These are phyloP conservation scores for Colletotrichum cuscutae DNA, from an alignment of 2,329 filamentous ascomycete species.

Conservation along the genomic window DNA sequence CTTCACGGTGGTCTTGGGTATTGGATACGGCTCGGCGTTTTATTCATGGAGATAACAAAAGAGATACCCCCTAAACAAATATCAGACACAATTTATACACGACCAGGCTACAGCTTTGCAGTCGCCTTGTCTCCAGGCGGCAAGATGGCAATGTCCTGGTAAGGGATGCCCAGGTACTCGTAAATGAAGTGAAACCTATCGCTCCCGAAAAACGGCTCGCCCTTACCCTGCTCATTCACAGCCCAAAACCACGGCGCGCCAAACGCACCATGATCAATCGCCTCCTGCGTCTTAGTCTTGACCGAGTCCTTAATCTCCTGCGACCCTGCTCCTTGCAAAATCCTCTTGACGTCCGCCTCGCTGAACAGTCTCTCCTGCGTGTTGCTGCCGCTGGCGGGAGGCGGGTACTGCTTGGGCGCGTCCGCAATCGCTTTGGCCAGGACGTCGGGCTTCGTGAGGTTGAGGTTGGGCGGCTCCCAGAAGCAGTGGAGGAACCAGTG, in stretches of 20 bases:
- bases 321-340: constrained; percentile 63
- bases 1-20: not conserved
- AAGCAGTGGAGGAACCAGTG: constrained; percentile 67
- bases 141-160: constrained; percentile 62
- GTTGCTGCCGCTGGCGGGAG: constrained; percentile 2
- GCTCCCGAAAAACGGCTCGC: constrained; percentile 81
- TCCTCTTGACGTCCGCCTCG: constrained; percentile 60
- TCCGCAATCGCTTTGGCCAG: constrained; percentile 52
- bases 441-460: constrained; percentile 69
- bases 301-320: constrained; percentile 59
- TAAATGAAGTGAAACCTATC: constrained; percentile 80
- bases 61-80: constrained; percentile 31
- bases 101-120: constrained; percentile 16
- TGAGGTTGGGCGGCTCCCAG: constrained; percentile 68
- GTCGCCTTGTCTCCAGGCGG: constrained; percentile 11
- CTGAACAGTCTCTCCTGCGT: constrained; percentile 55
- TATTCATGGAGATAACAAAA: constrained; percentile 16
- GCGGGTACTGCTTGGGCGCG: constrained; percentile 37
- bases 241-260: constrained; percentile 83
- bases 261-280: constrained; percentile 75
- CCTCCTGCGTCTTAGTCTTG: constrained; percentile 67
- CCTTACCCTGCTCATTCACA: constrained; percentile 63
- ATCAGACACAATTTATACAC: not conserved
- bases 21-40: constrained; percentile 8
- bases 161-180: constrained; percentile 70